These are phyloP conservation scores for Crassisporium funariophilum DNA, from an alignment of 768 basidiomycete genomes.

Conservation along the genomic window DNA sequence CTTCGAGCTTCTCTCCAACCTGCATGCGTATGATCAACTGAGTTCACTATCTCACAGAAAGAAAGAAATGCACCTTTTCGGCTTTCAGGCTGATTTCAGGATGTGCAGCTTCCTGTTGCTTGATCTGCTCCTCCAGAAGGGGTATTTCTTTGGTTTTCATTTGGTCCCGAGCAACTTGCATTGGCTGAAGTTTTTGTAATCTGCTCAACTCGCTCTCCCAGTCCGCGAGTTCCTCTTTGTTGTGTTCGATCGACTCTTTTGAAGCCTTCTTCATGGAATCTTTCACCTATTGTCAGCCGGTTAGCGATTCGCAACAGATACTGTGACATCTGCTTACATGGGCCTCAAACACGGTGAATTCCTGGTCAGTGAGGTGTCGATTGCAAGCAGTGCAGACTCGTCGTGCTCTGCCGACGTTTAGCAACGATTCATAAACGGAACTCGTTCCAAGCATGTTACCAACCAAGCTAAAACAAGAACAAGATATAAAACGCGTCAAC, in stretches of 20 bases:
- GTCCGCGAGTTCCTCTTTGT: constrained; percentile 47
- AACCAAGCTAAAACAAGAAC: constrained; percentile 26
- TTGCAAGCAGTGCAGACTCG: constrained; percentile 79
- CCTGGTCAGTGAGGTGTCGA: constrained; percentile 57
- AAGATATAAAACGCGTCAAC: constrained; percentile 4
- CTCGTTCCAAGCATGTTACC: constrained; percentile 32
- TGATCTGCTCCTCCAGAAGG: constrained; percentile 60
- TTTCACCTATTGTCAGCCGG: constrained; percentile 55
- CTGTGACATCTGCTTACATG: constrained; percentile 44
- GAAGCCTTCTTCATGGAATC: constrained; percentile 60
- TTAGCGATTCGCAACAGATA: neutral
- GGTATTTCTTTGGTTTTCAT: constrained; percentile 69
- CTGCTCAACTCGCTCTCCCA: constrained; percentile 65
- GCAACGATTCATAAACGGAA: constrained; percentile 53
- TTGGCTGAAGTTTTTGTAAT: constrained; percentile 61
- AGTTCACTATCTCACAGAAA: constrained; percentile 2
- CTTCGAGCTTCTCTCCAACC: constrained; percentile 54
- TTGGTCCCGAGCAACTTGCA: constrained; percentile 54
- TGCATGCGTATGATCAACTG: constrained; percentile 26
- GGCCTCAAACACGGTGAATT: constrained; percentile 63
- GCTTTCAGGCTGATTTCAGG: constrained; percentile 53
- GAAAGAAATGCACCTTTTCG: constrained; percentile 55
- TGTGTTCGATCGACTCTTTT: constrained; percentile 44
- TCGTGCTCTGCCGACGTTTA: constrained; percentile 59
- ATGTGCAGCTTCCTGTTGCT: constrained; percentile 54